Evolutionary conservation across 306 rosid species (phyloP).

Genomic region (Lupinus albus): DNA sequence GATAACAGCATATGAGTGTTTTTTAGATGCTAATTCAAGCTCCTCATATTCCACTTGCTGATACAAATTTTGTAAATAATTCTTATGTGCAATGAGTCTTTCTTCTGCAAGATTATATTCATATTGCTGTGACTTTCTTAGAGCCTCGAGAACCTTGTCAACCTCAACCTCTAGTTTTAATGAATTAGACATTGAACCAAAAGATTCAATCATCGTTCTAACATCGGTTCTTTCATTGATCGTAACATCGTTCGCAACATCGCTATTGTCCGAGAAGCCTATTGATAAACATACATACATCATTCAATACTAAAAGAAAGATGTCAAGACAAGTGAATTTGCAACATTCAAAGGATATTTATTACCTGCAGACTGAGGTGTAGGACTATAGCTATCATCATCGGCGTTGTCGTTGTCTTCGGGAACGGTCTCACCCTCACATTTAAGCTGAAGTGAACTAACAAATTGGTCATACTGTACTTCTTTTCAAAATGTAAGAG

Average conservation of each 20-base stretch:
- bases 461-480: conserved; percentile 44
- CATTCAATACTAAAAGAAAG: conserved; percentile 26
- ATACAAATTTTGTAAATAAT: conserved; percentile 51
- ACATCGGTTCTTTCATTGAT: conserved; percentile 35
- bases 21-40: conserved; percentile 46
- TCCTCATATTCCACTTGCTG: conserved; percentile 64
- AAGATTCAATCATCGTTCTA: conserved; percentile 31
- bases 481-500: conserved; percentile 31
- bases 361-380: conserved; percentile 51
- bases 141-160: conserved; percentile 49
- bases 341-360: conserved; percentile 2
- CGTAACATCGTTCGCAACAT: conserved; percentile 31
- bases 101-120: conserved; percentile 67
- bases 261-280: conserved; percentile 42
- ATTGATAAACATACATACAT: conserved; percentile 23
- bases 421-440: conserved; percentile 43
- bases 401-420: no score
- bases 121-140: conserved; percentile 54
- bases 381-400: conserved; percentile 42
- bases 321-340: not conserved
- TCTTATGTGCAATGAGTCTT: conserved; percentile 52
- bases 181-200: conserved; percentile 43
- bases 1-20: conserved; percentile 38
- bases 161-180: conserved; percentile 53
- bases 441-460: conserved; percentile 56